These are phyloP conservation scores for Infundibulicybe gibba DNA, from an alignment of 768 basidiomycete species.

Conservation along the genomic window DNA sequence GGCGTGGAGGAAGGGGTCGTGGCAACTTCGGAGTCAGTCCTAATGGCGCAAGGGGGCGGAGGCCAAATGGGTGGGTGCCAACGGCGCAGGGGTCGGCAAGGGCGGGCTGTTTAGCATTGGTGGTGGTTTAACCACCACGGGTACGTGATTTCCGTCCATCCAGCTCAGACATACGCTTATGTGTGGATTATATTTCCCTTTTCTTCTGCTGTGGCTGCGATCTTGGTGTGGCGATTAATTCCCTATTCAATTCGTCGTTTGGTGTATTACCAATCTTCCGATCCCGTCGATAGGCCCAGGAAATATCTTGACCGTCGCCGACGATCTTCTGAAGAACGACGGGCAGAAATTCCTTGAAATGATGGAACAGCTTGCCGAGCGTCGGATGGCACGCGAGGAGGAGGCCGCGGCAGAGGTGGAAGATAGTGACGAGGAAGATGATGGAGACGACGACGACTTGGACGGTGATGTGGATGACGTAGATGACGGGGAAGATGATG, in stretches of 20 bases:
- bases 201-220: too few relatives aligned
- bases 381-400: constrained; percentile 89
- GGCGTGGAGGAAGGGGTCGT: constrained; percentile 10
- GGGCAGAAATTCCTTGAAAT: constrained; percentile 99
- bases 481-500: constrained; percentile 59
- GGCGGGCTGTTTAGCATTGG: constrained; percentile 81
- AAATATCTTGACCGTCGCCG: constrained; percentile 96
- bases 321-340: constrained; percentile 97
- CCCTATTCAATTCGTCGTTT: too few relatives aligned
- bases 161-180: constrained; percentile 6
- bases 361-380: constrained; percentile 99
- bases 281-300: constrained; percentile 64
- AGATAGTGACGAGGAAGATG: constrained; percentile 45
- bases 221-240: too few relatives aligned
- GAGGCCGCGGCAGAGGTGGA: constrained; percentile 42
- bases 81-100: constrained; percentile 42
- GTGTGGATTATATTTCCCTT: constrained; percentile 10
- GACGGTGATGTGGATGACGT: constrained; percentile 48
- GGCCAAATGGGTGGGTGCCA: constrained; percentile 1
- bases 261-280: too few relatives aligned
- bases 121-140: constrained; percentile 78
- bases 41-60: constrained; percentile 15
- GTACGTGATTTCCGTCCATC: constrained; percentile 33
- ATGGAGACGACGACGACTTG: constrained; percentile 25
- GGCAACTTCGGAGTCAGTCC: constrained; percentile 14